These are phyloP conservation scores for Gryganskiella cystojenkinii DNA, from an alignment of 192 early-diverging fungal species.

Conservation along the genomic window DNA sequence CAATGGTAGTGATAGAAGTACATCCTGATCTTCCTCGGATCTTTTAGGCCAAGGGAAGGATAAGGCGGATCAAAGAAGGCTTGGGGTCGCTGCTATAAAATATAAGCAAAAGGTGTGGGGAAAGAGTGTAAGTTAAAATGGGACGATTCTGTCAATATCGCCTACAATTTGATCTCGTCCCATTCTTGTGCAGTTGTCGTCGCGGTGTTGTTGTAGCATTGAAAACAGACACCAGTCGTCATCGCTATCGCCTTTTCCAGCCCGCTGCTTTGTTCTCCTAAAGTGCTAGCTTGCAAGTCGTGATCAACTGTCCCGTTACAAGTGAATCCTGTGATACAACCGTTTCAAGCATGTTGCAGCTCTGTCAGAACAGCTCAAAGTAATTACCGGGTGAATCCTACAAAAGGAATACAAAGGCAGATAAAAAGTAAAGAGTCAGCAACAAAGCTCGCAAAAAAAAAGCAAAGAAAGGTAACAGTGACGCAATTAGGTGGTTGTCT, in stretches of 20 bases:
- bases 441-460: background rate
- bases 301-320: too few relatives aligned
- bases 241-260: too few relatives aligned
- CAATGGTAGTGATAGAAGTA: background rate
- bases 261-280: too few relatives aligned
- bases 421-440: background rate
- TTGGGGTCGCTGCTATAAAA: slow-evolving; percentile 49
- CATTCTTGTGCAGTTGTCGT: background rate
- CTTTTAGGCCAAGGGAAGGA: slow-evolving; percentile 52
- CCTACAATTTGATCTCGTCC: background rate
- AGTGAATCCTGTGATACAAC: too few relatives aligned
- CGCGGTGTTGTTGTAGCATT: too few relatives aligned
- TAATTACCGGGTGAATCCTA: slow-evolving; percentile 52
- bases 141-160: background rate
- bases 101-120: background rate
- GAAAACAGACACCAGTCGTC: too few relatives aligned
- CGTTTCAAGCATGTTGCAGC: background rate
- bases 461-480: background rate
- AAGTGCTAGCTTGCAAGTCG: too few relatives aligned
- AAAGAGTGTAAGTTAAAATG: background rate
- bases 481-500: background rate
- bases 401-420: too few relatives aligned
- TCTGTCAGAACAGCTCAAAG: too few relatives aligned
- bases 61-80: slow-evolving; percentile 54
- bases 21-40: background rate